These are phyloP conservation scores for Termitomyces sp. DNA, from an alignment of 768 basidiomycete species.

Conservation along the genomic window DNA sequence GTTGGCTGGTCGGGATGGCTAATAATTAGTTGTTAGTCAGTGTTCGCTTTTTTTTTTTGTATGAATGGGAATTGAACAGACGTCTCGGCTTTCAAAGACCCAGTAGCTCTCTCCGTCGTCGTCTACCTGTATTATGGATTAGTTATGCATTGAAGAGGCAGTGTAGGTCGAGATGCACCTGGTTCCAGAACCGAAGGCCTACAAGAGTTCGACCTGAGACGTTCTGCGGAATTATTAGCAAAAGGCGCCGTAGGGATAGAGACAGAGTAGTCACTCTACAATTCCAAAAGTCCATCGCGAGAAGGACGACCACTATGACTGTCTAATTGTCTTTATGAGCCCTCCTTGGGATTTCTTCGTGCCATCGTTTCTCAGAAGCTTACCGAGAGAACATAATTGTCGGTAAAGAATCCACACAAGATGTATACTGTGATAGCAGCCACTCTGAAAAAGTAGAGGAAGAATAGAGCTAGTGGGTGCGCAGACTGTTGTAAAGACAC, in stretches of 20 bases:
- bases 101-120: constrained; percentile 95
- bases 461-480: constrained; percentile 80
- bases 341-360: too few relatives aligned
- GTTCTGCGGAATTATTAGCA: constrained; percentile 53
- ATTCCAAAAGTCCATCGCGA: constrained; percentile 99
- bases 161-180: constrained; percentile 35
- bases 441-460: constrained; percentile 83
- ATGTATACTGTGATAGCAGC: constrained; percentile 90
- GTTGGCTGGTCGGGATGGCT: constrained; percentile 89
- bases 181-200: constrained; percentile 97
- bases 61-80: constrained; percentile 31
- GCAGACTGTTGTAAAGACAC: constrained; percentile 49
- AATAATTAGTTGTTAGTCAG: background rate
- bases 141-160: background rate
- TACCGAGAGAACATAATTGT: constrained; percentile 91
- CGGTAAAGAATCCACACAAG: constrained; percentile 85
- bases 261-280: constrained; percentile 57
- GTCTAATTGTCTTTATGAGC: constrained; percentile 36
- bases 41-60: background rate
- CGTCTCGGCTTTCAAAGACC: constrained; percentile 98
- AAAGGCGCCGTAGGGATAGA: background rate
- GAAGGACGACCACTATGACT: constrained; percentile 85
- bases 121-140: constrained; percentile 58
- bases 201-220: constrained; percentile 92
- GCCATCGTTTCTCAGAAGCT: constrained; percentile 9